Evolutionary conservation across 2,329 filamentous ascomycete species (phyloP).

Genomic region (Chaetomium olivaceum): DNA sequence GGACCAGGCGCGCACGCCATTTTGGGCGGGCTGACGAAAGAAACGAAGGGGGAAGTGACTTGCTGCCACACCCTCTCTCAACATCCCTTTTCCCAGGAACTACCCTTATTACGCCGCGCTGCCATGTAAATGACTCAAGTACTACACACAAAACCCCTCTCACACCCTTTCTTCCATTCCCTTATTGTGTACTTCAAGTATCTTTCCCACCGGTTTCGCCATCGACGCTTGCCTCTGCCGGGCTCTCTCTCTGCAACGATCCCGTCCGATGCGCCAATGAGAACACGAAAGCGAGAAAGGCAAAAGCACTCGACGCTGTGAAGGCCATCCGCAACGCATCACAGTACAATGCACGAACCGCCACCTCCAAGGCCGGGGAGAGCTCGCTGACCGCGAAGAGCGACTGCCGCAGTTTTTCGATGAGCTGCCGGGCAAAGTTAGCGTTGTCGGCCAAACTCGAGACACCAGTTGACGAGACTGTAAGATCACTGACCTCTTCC

Average conservation of each 20-base stretch:
- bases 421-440: constrained; percentile 47
- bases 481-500: constrained; percentile 21
- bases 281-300: constrained; percentile 49
- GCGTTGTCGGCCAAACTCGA: not conserved
- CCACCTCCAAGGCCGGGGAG: constrained; percentile 54
- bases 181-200: not conserved
- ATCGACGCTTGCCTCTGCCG: not conserved
- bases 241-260: constrained; percentile 23
- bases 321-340: constrained; percentile 61
- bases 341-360: constrained; percentile 59
- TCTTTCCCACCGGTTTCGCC: not conserved
- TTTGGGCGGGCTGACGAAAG: constrained; percentile 7
- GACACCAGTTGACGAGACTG: not conserved
- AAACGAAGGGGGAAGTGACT: not conserved
- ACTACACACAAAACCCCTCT: not conserved
- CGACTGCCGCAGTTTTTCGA: constrained; percentile 62
- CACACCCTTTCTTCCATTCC: no score
- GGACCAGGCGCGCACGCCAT: constrained; percentile 13
- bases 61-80: not conserved
- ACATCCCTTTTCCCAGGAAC: not conserved
- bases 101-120: not conserved
- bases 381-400: constrained; percentile 55
- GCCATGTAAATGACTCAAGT: not conserved
- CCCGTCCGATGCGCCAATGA: constrained; percentile 31
- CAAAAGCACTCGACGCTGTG: constrained; percentile 53